Conservation (phyloP, 2,329 filamentous ascomycete genomes). For the Arthroderma sp. region DNA sequence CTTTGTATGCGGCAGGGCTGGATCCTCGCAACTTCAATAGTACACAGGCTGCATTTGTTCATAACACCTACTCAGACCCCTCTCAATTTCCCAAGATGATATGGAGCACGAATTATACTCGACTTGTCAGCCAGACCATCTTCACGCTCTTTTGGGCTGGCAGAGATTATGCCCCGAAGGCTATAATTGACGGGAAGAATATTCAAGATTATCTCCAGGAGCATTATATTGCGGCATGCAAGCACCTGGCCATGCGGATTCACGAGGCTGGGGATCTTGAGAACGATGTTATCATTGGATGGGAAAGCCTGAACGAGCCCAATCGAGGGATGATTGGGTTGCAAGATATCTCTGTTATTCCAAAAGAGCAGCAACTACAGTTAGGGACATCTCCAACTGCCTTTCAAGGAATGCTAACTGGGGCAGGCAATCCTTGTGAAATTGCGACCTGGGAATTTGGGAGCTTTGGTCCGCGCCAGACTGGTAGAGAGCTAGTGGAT, state of each 20-base stretch:
- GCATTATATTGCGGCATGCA: constrained; percentile 70
- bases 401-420: constrained; percentile 85
- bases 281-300: constrained; percentile 77
- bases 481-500: constrained; percentile 69
- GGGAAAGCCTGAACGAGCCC: constrained; percentile 94
- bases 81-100: constrained; percentile 94
- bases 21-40: constrained; percentile 73
- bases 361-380: constrained; percentile 75
- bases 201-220: constrained; percentile 90
- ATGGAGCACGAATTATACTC: constrained; percentile 93
- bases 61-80: constrained; percentile 82
- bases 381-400: constrained; percentile 88
- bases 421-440: constrained; percentile 82
- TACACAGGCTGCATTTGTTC: constrained; percentile 85
- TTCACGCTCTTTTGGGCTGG: constrained; percentile 93
- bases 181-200: constrained; percentile 84
- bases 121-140: constrained; percentile 75
- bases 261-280: constrained; percentile 82
- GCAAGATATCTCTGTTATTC: constrained; percentile 66
- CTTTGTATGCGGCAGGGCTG: constrained; percentile 81
- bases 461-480: constrained; percentile 80
- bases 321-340: constrained; percentile 78
- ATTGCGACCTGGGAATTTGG: constrained; percentile 90
- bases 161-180: constrained; percentile 84
- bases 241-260: constrained; percentile 69